Evolutionary conservation across 305 asterid genomes (phyloP), one percentile per base, ranked within the genome.

Genomic region (Fraxinus dipetala): DNA sequence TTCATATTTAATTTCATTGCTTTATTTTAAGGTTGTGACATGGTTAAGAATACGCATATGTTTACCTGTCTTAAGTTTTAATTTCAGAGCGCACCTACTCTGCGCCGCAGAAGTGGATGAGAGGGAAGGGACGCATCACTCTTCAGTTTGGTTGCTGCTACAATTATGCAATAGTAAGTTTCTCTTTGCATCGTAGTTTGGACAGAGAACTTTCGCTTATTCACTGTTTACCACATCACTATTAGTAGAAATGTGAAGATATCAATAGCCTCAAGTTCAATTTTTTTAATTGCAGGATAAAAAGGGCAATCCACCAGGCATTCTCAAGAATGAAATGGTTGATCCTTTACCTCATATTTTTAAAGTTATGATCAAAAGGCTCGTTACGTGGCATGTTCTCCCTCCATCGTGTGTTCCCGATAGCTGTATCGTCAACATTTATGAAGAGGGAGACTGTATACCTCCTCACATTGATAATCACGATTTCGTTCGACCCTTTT

Each of bases 111-210:
- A 96, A 92, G 87, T 93, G 99, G 98, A 94, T 94, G 97, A 92
- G 88, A 86, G 99, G 99, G 79, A 96, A 94, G 86, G 99, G 99
- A 8, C 97, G 97, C 16, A 85, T 92, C 75, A 94, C 99, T 31
- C 91, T 96, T 70, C 99, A 96, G 83, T 96, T 96, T 85, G 99
- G 99, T 76, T 96, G 99, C 87, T 92, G 99, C 83, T 94, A 94
- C 92, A 94, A 93, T 69, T 93, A 96, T 80, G 92, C 94, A 45
- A 78, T 54, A 45, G 98, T 94, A 86, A 91, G 93, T 76, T 65
- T 72, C 31, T 75, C 76, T 28, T 69, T 74, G 20, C 65, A 59
- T 67, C 3, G 36, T 88, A 28, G 72, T 81, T 84, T 80, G 61
- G 70, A 43, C 32, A 45, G 14, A 5, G n/a, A 78, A 75, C 40